Evolutionary conservation across 805 yeast genomes (phyloP), one percentile per base, ranked within the genome.

Genomic region (Wickerhamomyces rabaulensis): DNA sequence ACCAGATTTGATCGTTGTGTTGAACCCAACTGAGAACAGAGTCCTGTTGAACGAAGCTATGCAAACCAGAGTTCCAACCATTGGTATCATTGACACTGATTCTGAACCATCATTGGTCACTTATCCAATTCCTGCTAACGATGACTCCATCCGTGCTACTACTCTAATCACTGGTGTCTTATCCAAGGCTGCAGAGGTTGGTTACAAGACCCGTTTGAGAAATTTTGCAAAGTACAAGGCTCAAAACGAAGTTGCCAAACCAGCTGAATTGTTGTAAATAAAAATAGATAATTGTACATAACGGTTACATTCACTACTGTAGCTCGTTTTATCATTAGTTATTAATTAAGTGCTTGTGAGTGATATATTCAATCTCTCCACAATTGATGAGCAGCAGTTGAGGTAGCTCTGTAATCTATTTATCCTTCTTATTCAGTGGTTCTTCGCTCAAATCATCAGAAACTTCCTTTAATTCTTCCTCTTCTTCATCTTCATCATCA

Each of bases 81-180:
- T 94, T 57, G 98, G 97, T 25, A 77, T 94, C 48, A 81, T 94
- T 52, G 99, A 94, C 68, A 91, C 98, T 20, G 92, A 94, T 66
- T 82, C 86, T 63, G 97, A 94, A 62, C 95, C 97, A 9, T 78
- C 87, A 15, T 69, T 85, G 55, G 87, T 92, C 45, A 89, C 97
- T 2, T 94, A 94, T 62, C 95, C 98, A 43, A 87, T 94, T 54
- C 98, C 98, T 16, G 95, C 95, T 52, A 94, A 94, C 63, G 98
- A 94, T 64, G 97, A 91, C 64, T 84, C 95, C 8, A 69, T 80
- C 48, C 79, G 99, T 65, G 78, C 95, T 8, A 80, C 85, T 9
- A 84, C 87, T 52, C 71, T 94, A 53, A 76, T 94, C 55, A 70
- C 81, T 45, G 97, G 98, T 49, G 82, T 91, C 17, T 73, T 94